Conservation (phyloP, 805 yeast genomes). For the Jamesozyma jinghongensis region DNA sequence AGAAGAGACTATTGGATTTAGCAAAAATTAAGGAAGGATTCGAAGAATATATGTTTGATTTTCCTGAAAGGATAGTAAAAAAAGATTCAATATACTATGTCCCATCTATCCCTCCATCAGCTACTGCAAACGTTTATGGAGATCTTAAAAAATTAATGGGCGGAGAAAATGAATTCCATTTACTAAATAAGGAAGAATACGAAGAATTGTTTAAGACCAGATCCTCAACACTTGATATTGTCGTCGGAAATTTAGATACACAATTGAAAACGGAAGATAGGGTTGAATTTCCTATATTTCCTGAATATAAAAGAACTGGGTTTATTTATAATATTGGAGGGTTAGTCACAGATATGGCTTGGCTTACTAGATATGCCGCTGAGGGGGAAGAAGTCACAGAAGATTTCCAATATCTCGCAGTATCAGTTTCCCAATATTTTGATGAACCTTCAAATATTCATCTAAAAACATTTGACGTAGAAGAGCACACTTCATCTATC, state of each 20-base stretch:
- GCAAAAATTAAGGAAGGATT: conserved; percentile 41
- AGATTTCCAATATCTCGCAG: conserved; percentile 38
- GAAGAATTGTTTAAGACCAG: conserved; percentile 20
- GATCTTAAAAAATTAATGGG: not conserved
- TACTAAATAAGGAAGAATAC: conserved; percentile 19
- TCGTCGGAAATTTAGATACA: conserved; percentile 15
- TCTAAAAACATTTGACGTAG: conserved; percentile 23
- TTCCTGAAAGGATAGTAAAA: conserved; percentile 30
- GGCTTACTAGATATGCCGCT: conserved; percentile 30
- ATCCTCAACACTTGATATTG: conserved; percentile 10
- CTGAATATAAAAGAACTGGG: conserved; percentile 30
- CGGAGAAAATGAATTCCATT: conserved; percentile 9
- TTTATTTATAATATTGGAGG: conserved; percentile 43
- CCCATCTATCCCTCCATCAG: conserved; percentile 11
- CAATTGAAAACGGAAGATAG: conserved; percentile 13
- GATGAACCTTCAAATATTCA: conserved; percentile 24
- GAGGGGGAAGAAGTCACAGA: conserved; percentile 19
- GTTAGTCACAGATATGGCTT: conserved; percentile 42
- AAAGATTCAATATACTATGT: conserved; percentile 17
- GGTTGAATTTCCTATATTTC: conserved; percentile 23
- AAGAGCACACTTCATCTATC: conserved; percentile 33
- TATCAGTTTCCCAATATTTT: conserved; percentile 35
- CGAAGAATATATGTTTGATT: conserved; percentile 39
- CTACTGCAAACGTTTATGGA: conserved; percentile 3
- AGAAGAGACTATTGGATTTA: conserved; percentile 34